phyloP scores from a whole-genome alignment of 192 early-diverging fungal genomes.

The Rhizophagus sp. region DNA sequence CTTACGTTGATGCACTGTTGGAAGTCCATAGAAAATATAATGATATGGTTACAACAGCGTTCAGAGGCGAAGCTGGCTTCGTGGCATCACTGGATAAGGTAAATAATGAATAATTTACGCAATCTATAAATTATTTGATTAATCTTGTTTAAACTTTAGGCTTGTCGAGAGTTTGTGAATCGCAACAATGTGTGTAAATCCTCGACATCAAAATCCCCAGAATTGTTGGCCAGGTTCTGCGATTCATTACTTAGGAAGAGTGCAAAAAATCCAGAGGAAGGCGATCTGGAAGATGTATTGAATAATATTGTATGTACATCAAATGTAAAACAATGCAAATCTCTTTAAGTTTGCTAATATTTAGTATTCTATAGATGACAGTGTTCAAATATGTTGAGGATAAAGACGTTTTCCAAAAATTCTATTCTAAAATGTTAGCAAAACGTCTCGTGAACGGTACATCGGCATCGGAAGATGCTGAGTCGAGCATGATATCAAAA shows the following conservation, averaged over 20 bases:
- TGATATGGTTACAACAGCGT: constrained; percentile 74
- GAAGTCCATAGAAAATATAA: constrained; percentile 86
- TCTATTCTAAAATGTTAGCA: constrained; percentile 91
- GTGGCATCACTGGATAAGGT: constrained; percentile 88
- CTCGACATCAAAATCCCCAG: constrained; percentile 73
- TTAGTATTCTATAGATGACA: constrained; percentile 63
- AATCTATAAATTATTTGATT: background rate
- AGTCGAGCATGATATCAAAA: constrained; percentile 92
- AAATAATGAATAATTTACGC: background rate
- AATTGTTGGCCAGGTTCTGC: constrained; percentile 87
- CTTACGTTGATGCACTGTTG: constrained; percentile 86
- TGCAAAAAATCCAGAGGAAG: constrained; percentile 72
- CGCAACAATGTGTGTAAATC: constrained; percentile 79
- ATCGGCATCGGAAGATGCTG: constrained; percentile 89
- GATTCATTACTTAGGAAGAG: constrained; percentile 89
- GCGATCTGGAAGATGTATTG: constrained; percentile 68
- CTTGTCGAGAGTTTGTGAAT: constrained; percentile 94
- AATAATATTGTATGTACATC: constrained; percentile 67
- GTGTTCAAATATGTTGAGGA: constrained; percentile 97
- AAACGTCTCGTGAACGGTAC: constrained; percentile 88
- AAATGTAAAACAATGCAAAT: background rate
- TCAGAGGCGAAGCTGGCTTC: constrained; percentile 84
- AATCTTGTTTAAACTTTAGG: constrained; percentile 3
- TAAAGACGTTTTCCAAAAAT: constrained; percentile 98
- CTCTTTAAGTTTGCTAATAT: background rate